Evolutionary conservation across 768 basidiomycete species (phyloP).

Genomic region (Amanita subjunquillea): DNA sequence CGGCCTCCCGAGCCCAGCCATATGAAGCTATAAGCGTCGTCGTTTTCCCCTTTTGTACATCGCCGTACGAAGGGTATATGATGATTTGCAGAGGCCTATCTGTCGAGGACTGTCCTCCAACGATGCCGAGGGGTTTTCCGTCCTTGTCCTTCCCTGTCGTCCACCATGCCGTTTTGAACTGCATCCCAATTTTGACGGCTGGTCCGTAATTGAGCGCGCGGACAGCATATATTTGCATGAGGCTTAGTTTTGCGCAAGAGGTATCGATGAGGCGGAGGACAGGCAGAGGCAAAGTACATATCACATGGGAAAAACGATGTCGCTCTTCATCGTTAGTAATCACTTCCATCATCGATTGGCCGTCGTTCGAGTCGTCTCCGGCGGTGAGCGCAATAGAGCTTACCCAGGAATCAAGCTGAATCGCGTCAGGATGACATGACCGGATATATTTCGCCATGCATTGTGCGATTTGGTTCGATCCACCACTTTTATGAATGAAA

Average conservation of each 20-base stretch:
- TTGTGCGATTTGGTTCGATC: not conserved
- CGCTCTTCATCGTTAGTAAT: not conserved
- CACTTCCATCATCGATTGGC: not conserved
- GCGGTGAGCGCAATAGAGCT: not conserved
- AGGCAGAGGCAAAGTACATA: slow-evolving; percentile 22
- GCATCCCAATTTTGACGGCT: not conserved
- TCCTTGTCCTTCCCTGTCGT: slow-evolving; percentile 17
- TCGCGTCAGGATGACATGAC: not conserved
- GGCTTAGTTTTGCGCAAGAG: slow-evolving; percentile 11
- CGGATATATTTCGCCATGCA: not conserved
- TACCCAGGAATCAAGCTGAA: not conserved
- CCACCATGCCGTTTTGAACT: not conserved
- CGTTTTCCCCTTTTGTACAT: not conserved
- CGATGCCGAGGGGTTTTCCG: not conserved
- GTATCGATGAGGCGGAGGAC: slow-evolving; percentile 19
- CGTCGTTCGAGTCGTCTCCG: not conserved
- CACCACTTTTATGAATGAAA: not conserved
- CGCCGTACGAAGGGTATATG: not conserved
- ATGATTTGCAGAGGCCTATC: not conserved
- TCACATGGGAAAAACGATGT: slow-evolving; percentile 14
- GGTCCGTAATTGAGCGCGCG: not conserved
- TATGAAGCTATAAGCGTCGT: not conserved
- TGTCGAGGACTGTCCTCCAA: not conserved
- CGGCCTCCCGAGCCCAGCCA: not conserved
- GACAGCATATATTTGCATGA: not conserved